Evolutionary conservation across 2,329 filamentous ascomycete genomes (phyloP).

Genomic region (Plenodomus biglobosus): DNA sequence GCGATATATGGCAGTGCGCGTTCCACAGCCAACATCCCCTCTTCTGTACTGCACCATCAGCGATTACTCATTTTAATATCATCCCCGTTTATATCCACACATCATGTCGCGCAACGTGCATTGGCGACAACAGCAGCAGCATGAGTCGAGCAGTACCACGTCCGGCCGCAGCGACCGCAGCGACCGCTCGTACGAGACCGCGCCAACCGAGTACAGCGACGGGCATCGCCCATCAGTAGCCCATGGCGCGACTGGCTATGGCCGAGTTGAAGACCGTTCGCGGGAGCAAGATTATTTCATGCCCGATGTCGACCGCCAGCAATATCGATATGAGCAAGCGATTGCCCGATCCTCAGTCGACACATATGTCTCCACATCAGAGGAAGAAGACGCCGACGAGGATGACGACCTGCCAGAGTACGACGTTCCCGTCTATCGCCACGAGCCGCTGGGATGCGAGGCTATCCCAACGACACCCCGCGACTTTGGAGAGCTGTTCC

Average conservation of each 20-base stretch:
- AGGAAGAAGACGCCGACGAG: slow-evolving; percentile 56
- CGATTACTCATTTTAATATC: slow-evolving; percentile 6
- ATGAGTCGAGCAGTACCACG: slow-evolving; percentile 31
- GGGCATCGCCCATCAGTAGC: slow-evolving; percentile 27
- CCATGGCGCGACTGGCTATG: slow-evolving; percentile 36
- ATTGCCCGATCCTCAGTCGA: slow-evolving; percentile 63
- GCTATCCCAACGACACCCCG: slow-evolving; percentile 76
- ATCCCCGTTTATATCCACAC: slow-evolving; percentile 11
- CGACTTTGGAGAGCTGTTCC: slow-evolving; percentile 83
- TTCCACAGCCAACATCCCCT: slow-evolving; percentile 14
- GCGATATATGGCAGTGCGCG: slow-evolving; percentile 17
- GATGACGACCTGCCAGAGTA: slow-evolving; percentile 53
- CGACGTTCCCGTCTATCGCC: slow-evolving; percentile 62
- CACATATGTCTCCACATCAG: slow-evolving; percentile 77
- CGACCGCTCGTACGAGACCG: slow-evolving; percentile 38
- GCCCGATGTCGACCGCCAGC: slow-evolving; percentile 8
- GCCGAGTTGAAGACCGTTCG: slow-evolving; percentile 29
- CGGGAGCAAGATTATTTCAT: slow-evolving; percentile 30
- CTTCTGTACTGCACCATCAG: slow-evolving; percentile 1
- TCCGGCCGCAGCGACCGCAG: slow-evolving; percentile 36
- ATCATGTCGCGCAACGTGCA: slow-evolving; percentile 39
- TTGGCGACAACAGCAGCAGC: slow-evolving; percentile 35
- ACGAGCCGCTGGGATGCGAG: slow-evolving; percentile 64
- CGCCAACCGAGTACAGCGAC: slow-evolving; percentile 41
- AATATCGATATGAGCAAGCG: slow-evolving; percentile 14